Base-by-base conservation (phyloP, 192 early-diverging fungal genomes). In the Phycomyces blakesleeanus region DNA sequence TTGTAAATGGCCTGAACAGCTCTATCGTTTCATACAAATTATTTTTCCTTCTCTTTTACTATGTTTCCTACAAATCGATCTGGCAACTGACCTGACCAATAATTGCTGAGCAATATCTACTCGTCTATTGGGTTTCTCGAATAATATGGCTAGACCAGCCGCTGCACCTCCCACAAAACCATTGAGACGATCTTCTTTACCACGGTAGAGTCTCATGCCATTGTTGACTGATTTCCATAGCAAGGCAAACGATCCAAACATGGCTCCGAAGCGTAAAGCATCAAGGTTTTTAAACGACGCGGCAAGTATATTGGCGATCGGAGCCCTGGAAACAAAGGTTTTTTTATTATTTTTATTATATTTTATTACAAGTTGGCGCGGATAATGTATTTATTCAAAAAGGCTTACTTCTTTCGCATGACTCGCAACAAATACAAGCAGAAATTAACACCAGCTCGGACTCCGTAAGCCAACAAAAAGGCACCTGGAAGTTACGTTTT, bases 211-310 rank as follows among this genome's bases (percentile, higher is more conserved):
- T 25, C 74, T 72, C 49, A 91, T 59, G 7, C 75, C 64, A 67
- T 90, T 90, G 64, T 85, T 87, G 60, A 91, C 73, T 24, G 85
- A 69, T 61, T 88, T 91, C 87, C 87, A 93, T 10, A 87, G 27
- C 42, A 90, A 81, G 11, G 89, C 78, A 67, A 93, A 93, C 42
- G 69, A 73, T n/a, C 87, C 91, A 80, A 93, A 79, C 78, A 87
- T 87, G n/a, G 75, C 73, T 29, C 81, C 89, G 66, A 93, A 91
- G 14, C 88, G 88, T 44, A 80, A 26, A 1, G 86, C 74, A 57
- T 86, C 83, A 0, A 50, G 51, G 5, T 78, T 79, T 64, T 85
- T 80, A 74, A 87, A 86, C 3, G 84, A 68, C 10, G 70, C 67
- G 53, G 81, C 68, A 18, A 86, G 65, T 21, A 72, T 64, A 0